Percentiles rank a stretch among this genome's conserved stretches.
Evolutionary conservation across 495 filamentous ascomycete species (phyloP).

Genomic region (Tuber indicum): DNA sequence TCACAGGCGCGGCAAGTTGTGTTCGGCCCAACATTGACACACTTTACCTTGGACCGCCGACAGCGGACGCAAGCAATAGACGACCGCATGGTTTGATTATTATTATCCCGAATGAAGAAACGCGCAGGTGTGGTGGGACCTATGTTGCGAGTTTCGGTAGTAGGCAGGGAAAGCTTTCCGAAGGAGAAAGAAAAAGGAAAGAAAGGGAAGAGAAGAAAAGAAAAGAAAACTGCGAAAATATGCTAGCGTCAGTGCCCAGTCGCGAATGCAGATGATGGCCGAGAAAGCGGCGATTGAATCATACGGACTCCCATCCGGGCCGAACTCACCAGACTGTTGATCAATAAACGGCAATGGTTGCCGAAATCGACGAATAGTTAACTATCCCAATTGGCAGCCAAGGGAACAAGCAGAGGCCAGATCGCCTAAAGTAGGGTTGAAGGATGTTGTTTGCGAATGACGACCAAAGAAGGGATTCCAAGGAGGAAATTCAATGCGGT

Average conservation of each 20-base stretch:
- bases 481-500: neutral
- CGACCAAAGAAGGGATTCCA: neutral
- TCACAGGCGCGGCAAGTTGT: conserved; percentile 73
- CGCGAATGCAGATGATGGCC: neutral
- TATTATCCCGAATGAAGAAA: neutral
- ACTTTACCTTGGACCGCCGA: conserved; percentile 44
- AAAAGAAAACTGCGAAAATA: neutral
- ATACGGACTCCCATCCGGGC: conserved; percentile 6
- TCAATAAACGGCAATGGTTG: neutral
- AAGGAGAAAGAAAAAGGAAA: neutral
- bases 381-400: conserved; percentile 1
- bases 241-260: neutral
- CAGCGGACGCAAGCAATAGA: conserved; percentile 42
- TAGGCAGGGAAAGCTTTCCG: neutral
- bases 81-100: conserved; percentile 36
- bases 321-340: conserved; percentile 3
- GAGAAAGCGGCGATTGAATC: conserved; percentile 1
- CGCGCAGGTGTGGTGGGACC: neutral
- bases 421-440: neutral
- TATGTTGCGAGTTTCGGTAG: neutral
- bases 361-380: neutral
- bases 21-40: conserved; percentile 68
- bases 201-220: neutral
- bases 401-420: neutral
- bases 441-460: neutral